Percentiles rank a stretch among this genome's conserved stretches.
Conservation (phyloP, 116 monocot species). For the Iris pallida region DNA sequence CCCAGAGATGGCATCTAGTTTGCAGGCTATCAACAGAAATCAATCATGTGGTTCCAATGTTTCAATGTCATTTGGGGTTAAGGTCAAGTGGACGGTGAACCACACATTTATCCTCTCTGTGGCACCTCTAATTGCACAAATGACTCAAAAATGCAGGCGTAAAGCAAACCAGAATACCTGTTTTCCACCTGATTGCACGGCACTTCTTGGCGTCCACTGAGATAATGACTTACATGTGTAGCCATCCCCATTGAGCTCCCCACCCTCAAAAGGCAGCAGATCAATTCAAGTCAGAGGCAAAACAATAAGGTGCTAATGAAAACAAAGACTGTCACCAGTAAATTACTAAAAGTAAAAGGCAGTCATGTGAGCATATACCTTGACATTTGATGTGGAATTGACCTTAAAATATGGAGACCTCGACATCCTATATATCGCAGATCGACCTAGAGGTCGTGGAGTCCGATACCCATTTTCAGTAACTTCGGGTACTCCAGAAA, state of each 20-base stretch:
- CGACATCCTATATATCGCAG: constrained; percentile 70
- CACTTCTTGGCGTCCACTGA: constrained; percentile 19
- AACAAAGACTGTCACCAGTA: not conserved
- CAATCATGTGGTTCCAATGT: too few relatives aligned
- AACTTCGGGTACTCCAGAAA: constrained; percentile 23
- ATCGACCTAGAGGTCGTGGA: constrained; percentile 43
- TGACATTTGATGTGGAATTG: constrained; percentile 2
- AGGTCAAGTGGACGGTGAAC: too few relatives aligned
- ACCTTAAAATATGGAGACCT: constrained; percentile 81
- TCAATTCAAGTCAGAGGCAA: not conserved
- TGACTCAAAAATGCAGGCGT: not conserved
- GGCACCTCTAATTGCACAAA: not conserved
- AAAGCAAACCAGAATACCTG: constrained; percentile 34
- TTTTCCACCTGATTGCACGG: constrained; percentile 31
- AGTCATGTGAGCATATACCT: constrained; percentile 16
- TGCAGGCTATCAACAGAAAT: too few relatives aligned
- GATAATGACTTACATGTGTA: constrained; percentile 21
- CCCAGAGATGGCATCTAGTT: too few relatives aligned
- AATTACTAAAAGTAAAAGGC: not conserved
- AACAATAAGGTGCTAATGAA: not conserved
- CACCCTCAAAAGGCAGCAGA: constrained; percentile 29
- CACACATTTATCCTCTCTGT: too few relatives aligned
- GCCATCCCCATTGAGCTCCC: constrained; percentile 9
- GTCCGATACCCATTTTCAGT: constrained; percentile 33
- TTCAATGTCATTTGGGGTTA: too few relatives aligned